Percentiles rank a stretch among this genome's conserved stretches.
Evolutionary conservation across 306 rosid genomes (phyloP).

Genomic region (Fragaria iinumae): DNA sequence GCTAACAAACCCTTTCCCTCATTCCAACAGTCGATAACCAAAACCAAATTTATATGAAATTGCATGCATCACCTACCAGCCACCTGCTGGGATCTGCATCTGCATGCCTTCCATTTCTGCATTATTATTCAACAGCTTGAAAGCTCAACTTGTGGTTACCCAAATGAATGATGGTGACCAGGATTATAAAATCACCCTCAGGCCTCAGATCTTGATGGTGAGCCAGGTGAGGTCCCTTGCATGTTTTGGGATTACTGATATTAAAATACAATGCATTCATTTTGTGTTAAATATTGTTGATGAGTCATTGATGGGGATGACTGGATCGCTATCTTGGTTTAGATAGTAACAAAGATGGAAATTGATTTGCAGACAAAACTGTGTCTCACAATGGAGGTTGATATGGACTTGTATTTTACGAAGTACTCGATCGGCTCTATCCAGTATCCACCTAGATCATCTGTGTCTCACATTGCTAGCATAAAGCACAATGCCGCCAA

Average conservation of each 20-base stretch:
- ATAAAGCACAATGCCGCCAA: background rate
- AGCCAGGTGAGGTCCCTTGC: background rate
- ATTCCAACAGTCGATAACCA: background rate
- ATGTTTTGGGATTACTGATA: background rate
- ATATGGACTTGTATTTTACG: background rate
- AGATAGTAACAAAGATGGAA: background rate
- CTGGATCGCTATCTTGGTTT: background rate
- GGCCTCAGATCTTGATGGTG: background rate
- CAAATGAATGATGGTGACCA: background rate
- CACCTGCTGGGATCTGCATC: background rate
- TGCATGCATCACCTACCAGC: background rate
- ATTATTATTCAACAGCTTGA: background rate
- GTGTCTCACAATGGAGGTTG: background rate
- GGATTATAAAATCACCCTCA: background rate
- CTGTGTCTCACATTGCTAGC: background rate
- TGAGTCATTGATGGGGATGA: background rate
- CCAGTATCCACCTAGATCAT: background rate
- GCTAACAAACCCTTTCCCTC: background rate
- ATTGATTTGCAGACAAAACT: constrained; percentile 1
- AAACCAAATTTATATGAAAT: background rate
- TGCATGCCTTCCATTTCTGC: background rate
- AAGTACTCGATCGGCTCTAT: background rate
- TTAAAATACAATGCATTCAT: background rate
- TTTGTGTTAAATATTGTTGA: background rate
- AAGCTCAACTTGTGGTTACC: background rate